Base-by-base conservation (phyloP, 805 yeast species). In the Ogataea pignaliae region DNA sequence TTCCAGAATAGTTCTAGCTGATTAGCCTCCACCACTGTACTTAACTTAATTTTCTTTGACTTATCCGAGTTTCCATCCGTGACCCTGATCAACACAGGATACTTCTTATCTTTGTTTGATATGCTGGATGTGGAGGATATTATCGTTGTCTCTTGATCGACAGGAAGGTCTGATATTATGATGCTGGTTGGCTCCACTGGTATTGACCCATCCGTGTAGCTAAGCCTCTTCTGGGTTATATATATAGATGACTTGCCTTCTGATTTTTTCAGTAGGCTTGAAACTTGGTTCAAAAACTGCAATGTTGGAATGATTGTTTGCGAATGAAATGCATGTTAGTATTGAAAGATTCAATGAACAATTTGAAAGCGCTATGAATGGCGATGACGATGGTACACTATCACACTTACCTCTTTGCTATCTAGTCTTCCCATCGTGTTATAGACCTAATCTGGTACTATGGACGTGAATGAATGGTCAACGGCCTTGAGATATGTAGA, bases 1-100 rank as follows among this genome's bases (percentile, higher is more conserved):
- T 64, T 61, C 97, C 97, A 90, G 61, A 90, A 90, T 46, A 69
- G 61, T 50, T 82, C 87, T 51, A 90, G 68, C 3, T 75, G 65
- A 1, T 71, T 75, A 1, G 81, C 69, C 26, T 76, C 75, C 7
- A 90, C 89, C 11, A 83, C 77, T 0, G 97, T 89, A 26, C 89
- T 79, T 29, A 83, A 61, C 57, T 86, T 86, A n/a, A 63, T 57
- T 54, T 79, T 79, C 45, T 68, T 65, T 14, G 68, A 59, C 54
- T 76, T 77, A 36, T 76, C 75, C 35, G 62, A 60, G 17, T 68
- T 70, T 29, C 86, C 86, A 63, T 79, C 73, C 0, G 86, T 68
- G 41, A 85, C 76, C 61, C 96, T 76, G 50, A 89, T 73, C 37
- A 89, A 65, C 2, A 89, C 66, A 7, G 87, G 76, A 55, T 80